Evolutionary conservation across 2,329 filamentous ascomycete species (phyloP).

Genomic region (Beauveria australis): DNA sequence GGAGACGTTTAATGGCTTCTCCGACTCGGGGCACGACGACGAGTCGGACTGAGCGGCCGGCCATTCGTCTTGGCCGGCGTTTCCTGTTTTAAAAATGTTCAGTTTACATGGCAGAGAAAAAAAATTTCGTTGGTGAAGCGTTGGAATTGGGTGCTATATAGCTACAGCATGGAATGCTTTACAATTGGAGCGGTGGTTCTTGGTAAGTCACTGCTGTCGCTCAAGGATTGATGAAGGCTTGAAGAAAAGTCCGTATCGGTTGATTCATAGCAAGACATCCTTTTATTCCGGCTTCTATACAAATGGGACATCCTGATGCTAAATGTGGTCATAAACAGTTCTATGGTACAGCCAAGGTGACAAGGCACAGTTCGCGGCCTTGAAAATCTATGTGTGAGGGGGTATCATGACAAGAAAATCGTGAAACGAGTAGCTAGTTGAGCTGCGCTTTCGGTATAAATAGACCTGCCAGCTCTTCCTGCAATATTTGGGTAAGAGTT

Average conservation of each 20-base stretch:
- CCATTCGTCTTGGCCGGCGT: background rate
- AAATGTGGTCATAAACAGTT: constrained; percentile 2
- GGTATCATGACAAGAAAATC: constrained; percentile 4
- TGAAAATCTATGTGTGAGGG: background rate
- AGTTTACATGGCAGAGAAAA: background rate
- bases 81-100: background rate
- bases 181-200: background rate
- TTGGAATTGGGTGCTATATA: background rate
- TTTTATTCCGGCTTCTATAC: background rate
- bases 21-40: constrained; percentile 31
- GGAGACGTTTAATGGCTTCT: constrained; percentile 52
- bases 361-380: background rate
- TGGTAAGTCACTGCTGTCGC: background rate
- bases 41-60: constrained; percentile 25
- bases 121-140: background rate
- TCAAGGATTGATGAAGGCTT: background rate
- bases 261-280: background rate
- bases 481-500: constrained; percentile 29
- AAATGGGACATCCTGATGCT: background rate
- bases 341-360: background rate
- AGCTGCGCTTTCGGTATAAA: constrained; percentile 18
- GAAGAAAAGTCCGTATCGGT: background rate
- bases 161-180: background rate
- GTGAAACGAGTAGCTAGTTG: background rate
- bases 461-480: constrained; percentile 25